Evolutionary conservation across 257 asterid species (phyloP), one percentile per base, ranked within the genome.

Genomic region (Fraxinus americana): DNA sequence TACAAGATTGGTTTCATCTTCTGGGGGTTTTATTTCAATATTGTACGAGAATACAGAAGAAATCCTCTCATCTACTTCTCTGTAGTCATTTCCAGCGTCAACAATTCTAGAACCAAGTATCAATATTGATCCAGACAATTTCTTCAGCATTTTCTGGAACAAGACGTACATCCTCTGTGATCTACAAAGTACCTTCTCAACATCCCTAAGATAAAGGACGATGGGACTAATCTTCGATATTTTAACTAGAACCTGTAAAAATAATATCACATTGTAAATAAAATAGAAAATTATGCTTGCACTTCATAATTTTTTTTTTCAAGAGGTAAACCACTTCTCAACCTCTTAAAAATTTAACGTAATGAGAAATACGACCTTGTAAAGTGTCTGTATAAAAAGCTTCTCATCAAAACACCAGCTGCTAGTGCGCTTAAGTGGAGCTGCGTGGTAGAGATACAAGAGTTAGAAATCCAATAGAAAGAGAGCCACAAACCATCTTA

Each of bases 351-450:
- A 63, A 11, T 21, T 27, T 25, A 23, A 50, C 66, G 17, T 9
- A 48, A 67, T n/a, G 30, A 57, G 29, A 73, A 71, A 21, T 32
- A 70, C 17, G 82, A 94, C 98, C 97, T 87, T 92, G 88, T 94
- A 91, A 43, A 94, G 85, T 57, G 98, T 85, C 84, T 91, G 93
- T 72, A 92, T 75, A 70, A 94, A 82, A 80, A 90, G 85, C 83
- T 87, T 91, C 71, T 94, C 98, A 75, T 94, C 96, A 80, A 92
- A 91, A 73, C 92, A 83, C 97, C 92, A 92, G 89, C 91, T 91
- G 85, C 92, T 80, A 50, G 86, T 72, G 38, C 92, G 90, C 85
- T 67, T 86, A 35, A 87, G 90, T 39, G 91, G 87, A 80, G 84
- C 98, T 92, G 91, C 74, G 75, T 82, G 72, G 71, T 25, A 11